These are phyloP conservation scores for Metarhizium sp. DNA, from an alignment of 2,329 filamentous ascomycete genomes.

Conservation along the genomic window DNA sequence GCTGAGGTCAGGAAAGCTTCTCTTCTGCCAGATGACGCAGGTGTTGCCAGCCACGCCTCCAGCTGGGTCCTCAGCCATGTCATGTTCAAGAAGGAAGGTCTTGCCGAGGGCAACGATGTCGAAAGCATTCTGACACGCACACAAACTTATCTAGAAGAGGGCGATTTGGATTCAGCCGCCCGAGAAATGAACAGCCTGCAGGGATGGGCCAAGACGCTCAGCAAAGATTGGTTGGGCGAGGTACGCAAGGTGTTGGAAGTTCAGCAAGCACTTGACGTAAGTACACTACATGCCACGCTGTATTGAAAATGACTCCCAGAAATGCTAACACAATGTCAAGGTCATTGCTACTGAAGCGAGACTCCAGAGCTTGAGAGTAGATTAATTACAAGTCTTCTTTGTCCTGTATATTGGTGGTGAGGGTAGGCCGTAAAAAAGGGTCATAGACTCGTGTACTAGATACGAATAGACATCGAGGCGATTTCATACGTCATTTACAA, in stretches of 20 bases:
- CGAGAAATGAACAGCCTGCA: constrained; percentile 89
- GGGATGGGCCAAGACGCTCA: constrained; percentile 93
- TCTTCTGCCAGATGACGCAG: constrained; percentile 84
- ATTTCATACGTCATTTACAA: not conserved
- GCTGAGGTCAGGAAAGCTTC: constrained; percentile 89
- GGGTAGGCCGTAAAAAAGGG: constrained; percentile 16
- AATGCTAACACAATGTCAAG: constrained; percentile 29
- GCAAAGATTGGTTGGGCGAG: constrained; percentile 87
- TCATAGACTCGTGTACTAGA: constrained; percentile 24
- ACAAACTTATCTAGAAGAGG: constrained; percentile 85
- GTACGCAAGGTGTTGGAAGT: constrained; percentile 90
- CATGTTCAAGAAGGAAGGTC: constrained; percentile 88
- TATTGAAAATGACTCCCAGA: not conserved
- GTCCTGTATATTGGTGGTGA: constrained; percentile 25
- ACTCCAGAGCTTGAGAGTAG: constrained; percentile 76
- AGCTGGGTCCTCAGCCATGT: constrained; percentile 86
- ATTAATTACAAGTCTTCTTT: constrained; percentile 40
- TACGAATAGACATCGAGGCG: constrained; percentile 23
- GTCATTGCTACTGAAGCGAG: constrained; percentile 86
- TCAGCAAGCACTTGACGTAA: constrained; percentile 89
- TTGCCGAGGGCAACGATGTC: constrained; percentile 78
- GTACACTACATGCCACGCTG: constrained; percentile 21
- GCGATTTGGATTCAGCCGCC: constrained; percentile 81
- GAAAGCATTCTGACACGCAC: constrained; percentile 88
- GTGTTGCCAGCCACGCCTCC: constrained; percentile 87